A percentile compares a stretch with the other conserved stretches of the same genome.
phyloP scores from a whole-genome alignment of 2,329 filamentous ascomycete genomes.

The Aplosporella prunicola region DNA sequence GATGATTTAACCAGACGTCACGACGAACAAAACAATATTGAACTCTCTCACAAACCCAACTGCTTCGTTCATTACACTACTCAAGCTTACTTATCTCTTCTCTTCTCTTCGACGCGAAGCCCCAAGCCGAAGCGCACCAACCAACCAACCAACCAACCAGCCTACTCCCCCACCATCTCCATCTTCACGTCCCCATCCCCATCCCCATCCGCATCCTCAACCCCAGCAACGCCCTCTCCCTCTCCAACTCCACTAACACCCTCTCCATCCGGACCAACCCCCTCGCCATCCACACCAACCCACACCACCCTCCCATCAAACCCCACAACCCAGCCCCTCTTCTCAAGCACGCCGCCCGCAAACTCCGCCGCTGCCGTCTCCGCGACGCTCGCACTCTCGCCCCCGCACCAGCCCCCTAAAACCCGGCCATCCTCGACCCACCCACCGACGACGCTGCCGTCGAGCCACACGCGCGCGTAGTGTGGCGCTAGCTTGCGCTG shows the following conservation, averaged over 20 bases:
- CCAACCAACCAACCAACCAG: too few species aligned
- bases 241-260: background rate
- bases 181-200: too few species aligned
- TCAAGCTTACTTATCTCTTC: too few species aligned
- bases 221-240: background rate
- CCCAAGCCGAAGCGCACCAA: too few species aligned
- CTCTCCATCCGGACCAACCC: background rate
- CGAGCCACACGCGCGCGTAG: slow-evolving; percentile 27
- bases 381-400: slow-evolving; percentile 26
- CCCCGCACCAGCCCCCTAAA: slow-evolving; percentile 24
- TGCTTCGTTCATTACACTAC: too few species aligned
- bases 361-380: slow-evolving; percentile 32
- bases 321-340: background rate
- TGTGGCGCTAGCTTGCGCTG: slow-evolving; percentile 13
- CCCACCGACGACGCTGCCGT: slow-evolving; percentile 23
- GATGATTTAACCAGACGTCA: too few species aligned
- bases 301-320: background rate
- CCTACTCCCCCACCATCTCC: background rate
- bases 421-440: slow-evolving; percentile 24
- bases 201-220: too few species aligned
- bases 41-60: too few species aligned
- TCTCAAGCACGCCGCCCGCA: slow-evolving; percentile 14
- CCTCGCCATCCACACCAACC: background rate
- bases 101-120: too few species aligned
- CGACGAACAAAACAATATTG: too few species aligned